A percentile compares a stretch with the other conserved stretches of the same genome.
Conservation (phyloP, 2,329 filamentous ascomycete species). For the Beauveria medogensis region DNA sequence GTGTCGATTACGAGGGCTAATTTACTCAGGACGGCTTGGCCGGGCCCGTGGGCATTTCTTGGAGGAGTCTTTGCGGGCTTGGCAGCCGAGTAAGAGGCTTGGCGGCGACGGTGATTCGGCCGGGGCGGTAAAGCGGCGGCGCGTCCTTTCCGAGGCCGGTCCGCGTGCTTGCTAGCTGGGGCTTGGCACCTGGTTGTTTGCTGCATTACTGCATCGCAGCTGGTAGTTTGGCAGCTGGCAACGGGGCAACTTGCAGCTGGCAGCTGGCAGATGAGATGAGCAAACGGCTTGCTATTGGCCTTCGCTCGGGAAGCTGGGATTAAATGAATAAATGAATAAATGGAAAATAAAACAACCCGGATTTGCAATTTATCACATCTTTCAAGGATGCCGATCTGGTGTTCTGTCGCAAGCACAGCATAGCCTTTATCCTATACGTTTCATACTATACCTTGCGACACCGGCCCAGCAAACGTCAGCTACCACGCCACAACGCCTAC, state of each 20-base stretch:
- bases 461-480: not conserved
- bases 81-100: slow-evolving; percentile 10
- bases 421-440: no score
- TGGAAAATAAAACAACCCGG: no score
- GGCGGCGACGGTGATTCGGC: slow-evolving; percentile 8
- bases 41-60: not conserved
- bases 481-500: not conserved
- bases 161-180: not conserved
- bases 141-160: not conserved
- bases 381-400: no score
- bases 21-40: not conserved
- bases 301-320: no score
- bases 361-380: no score
- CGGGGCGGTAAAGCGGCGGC: slow-evolving; percentile 6
- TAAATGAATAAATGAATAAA: no score
- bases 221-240: not conserved
- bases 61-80: slow-evolving; percentile 4
- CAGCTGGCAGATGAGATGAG: not conserved
- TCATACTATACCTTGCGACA: no score
- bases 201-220: not conserved
- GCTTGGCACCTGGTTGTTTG: not conserved
- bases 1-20: not conserved
- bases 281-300: not conserved
- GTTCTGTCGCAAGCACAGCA: no score
- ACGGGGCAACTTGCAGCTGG: not conserved